phyloP scores from a whole-genome alignment of 441 rosid species.

The Metrosideros polymorpha region DNA sequence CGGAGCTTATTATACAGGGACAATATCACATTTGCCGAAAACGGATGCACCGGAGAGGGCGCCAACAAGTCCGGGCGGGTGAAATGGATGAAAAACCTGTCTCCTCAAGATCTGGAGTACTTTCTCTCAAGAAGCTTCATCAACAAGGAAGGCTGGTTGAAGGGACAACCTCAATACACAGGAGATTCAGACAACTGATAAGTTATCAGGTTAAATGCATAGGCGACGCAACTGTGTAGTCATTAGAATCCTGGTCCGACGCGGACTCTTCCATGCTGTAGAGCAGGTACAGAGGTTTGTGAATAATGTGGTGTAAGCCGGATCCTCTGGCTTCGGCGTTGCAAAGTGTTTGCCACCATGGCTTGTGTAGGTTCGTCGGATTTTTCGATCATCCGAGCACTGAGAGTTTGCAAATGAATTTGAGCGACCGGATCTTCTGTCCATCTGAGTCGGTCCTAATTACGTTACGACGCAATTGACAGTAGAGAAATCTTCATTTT shows the following conservation, averaged over 20 bases:
- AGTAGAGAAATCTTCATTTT: no score
- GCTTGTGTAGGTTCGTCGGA: not conserved
- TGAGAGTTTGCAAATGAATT: not conserved
- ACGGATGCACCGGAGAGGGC: not conserved
- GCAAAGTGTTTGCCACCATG: not conserved
- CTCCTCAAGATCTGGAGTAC: not conserved
- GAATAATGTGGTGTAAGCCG: not conserved
- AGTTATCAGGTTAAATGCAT: not conserved
- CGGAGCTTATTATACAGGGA: not conserved
- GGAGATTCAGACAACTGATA: not conserved
- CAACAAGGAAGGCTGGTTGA: not conserved
- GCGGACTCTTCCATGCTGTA: rapidly evolving
- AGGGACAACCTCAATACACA: not conserved
- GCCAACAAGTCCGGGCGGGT: not conserved
- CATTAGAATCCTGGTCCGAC: not conserved
- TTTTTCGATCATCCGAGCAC: not conserved
- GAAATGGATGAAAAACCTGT: not conserved
- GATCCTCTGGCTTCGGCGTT: not conserved
- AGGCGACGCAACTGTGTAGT: not conserved
- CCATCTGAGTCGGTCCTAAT: not conserved
- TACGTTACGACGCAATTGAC: no score
- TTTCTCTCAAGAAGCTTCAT: not conserved
- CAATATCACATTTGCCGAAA: not conserved
- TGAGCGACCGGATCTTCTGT: not conserved
- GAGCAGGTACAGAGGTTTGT: not conserved